phyloP scores from a whole-genome alignment of 352 stramenopile species.

The Phytopythium delawarense region DNA sequence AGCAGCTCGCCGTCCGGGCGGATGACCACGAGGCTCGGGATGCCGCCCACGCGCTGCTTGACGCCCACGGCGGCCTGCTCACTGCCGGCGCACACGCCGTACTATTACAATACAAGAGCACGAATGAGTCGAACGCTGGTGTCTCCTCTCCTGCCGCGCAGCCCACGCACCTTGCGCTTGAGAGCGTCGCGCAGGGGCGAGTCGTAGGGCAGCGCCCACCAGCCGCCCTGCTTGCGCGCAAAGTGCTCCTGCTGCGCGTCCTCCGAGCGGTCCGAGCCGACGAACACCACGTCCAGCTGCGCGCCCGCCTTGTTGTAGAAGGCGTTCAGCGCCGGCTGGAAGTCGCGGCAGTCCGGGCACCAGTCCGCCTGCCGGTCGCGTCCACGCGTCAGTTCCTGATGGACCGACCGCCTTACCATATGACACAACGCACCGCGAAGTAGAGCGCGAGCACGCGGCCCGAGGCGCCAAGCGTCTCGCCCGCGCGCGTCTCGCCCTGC shows the following conservation, averaged over 20 bases:
- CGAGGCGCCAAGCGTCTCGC: slow-evolving; percentile 33
- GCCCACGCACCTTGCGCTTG: slow-evolving; percentile 57
- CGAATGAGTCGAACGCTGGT: not conserved
- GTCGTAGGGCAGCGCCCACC: slow-evolving; percentile 77
- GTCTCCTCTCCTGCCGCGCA: too few relatives aligned
- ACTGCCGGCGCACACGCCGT: slow-evolving; percentile 64
- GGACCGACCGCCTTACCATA: not conserved
- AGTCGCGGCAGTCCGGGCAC: slow-evolving; percentile 78
- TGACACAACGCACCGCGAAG: slow-evolving; percentile 42
- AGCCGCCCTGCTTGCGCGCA: slow-evolving; percentile 63
- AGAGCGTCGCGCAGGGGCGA: slow-evolving; percentile 53
- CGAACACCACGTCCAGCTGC: slow-evolving; percentile 70
- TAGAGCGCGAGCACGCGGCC: slow-evolving; percentile 69
- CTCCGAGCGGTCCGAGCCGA: slow-evolving; percentile 61
- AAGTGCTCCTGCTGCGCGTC: slow-evolving; percentile 62
- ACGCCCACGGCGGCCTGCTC: slow-evolving; percentile 55
- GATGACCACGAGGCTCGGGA: slow-evolving; percentile 77
- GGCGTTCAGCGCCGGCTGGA: slow-evolving; percentile 70
- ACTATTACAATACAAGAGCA: slow-evolving; percentile 17
- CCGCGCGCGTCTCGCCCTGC: slow-evolving; percentile 35
- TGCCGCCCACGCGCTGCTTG: slow-evolving; percentile 56
- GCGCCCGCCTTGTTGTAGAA: slow-evolving; percentile 60
- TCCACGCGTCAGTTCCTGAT: not conserved
- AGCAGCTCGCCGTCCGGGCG: slow-evolving; percentile 53
- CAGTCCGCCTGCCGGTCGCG: slow-evolving; percentile 53